Base-by-base conservation (phyloP, 73 alveolate genomes). In the Paramecium biaurelia region DNA sequence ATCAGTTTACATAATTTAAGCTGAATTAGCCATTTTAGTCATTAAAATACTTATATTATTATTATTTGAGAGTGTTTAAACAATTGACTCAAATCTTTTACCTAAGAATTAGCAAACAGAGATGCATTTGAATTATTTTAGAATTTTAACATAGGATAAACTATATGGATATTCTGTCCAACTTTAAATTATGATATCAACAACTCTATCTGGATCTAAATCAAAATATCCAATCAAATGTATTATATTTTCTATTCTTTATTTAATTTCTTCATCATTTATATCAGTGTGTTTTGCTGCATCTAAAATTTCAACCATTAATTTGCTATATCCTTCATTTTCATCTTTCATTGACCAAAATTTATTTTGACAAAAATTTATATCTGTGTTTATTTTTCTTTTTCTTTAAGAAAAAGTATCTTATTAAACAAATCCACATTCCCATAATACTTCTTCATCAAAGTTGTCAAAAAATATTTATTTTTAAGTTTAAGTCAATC, bases 121-220 rank as follows among this genome's bases (percentile, higher is more conserved):
- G 26, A 86, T 89, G 89, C 86, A 76, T 85, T 94, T 95, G 90
- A 96, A 97, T 47, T 88, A 86, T 53, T 95, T 93, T 21, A 97
- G 85, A 1, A 96, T 92, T 84, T 92, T 86, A 10, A 95, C 72
- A 93, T 93, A 97, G n/a, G 94, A 53, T 76, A 58, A 38, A 86
- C 95, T 95, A 85, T 76, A 84, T 37, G 96, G 95, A 85, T 87
- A 68, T 84, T 93, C 92, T 47, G 90, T 93, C 92, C 92, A 97
- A 32, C 96, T 92, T 74, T 97, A 96, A 42, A 97, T 70, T 59
- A 97, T 90, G n/a, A 95, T 85, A 92, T 97, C 99, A 34, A 97
- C 93, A 26, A 97, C 99, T 92, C 99, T 95, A 79, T 96, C 96
- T n/a, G 99, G 98, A 72, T 97, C 99, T 53, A 97, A 89, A 57